Evolutionary conservation across 805 yeast genomes (phyloP).

Genomic region (Candida dajiaensis): DNA sequence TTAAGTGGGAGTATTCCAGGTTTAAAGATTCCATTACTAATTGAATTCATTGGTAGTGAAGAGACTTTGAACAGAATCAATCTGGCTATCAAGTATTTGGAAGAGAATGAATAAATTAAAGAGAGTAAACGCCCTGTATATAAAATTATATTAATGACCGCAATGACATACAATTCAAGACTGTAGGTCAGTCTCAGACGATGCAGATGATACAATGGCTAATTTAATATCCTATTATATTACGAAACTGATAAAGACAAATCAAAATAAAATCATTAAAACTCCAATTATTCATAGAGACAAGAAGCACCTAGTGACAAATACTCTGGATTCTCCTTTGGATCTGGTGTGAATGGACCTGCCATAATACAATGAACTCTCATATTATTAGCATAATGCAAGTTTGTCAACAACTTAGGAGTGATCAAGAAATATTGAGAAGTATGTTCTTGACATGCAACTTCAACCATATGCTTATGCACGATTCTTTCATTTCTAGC

Average conservation of each 20-base stretch:
- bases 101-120: too few species aligned
- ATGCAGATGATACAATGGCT: too few species aligned
- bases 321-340: conserved; percentile 25
- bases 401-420: conserved; percentile 77
- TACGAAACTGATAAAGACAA: too few species aligned
- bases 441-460: conserved; percentile 61
- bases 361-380: conserved; percentile 80
- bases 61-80: conserved; percentile 25
- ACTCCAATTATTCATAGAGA: conserved; percentile 3
- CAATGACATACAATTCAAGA: too few species aligned
- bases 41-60: conserved; percentile 48
- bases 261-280: background rate
- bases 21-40: conserved; percentile 51
- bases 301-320: conserved; percentile 32
- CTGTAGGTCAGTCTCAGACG: too few species aligned
- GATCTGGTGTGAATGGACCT: conserved; percentile 39
- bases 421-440: conserved; percentile 91
- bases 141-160: background rate
- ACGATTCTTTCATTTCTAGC: conserved; percentile 84
- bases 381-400: conserved; percentile 76
- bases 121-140: too few species aligned
- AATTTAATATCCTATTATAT: too few species aligned
- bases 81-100: conserved; percentile 11
- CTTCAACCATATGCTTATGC: conserved; percentile 79
- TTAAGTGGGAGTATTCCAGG: conserved; percentile 70